Base-by-base conservation (phyloP, 2,329 filamentous ascomycete genomes). In the Zelopaecilomyces penicillatus region DNA sequence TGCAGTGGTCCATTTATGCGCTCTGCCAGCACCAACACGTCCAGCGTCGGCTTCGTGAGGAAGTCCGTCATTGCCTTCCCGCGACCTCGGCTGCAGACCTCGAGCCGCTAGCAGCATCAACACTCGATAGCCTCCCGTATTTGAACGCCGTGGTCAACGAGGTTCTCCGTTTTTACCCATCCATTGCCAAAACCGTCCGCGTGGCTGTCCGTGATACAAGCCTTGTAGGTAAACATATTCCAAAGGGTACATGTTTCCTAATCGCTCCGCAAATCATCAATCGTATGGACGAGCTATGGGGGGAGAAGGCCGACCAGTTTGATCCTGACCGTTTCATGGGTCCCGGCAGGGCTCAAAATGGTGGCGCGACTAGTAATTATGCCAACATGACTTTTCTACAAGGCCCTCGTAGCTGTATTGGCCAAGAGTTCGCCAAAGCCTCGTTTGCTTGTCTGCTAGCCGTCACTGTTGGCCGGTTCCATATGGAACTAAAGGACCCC, bases 381-480 rank as follows among this genome's bases (percentile, higher is more conserved):
- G 73, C 76, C 1, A 80, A 83, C 50, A 58, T 90, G 64, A 89
- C 86, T 0, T 95, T 95, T 63, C 62, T 94, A 37, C 86, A 94
- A 56, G 57, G 58, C 3, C 58, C 58, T 8, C 48, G 56, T n/a
- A 53, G 56, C 8, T 60, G 57, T 30, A 56, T 60, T 10, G 57
- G 57, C 0, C 52, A 47, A 57, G 58, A 73, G 3, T 95, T 95
- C 65, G 85, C 89, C 0, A 83, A 81, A 58, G 80, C 83, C 1
- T 90, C 96, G 69, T 86, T 95, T 63, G 87, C 87, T 6, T 90
- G 84, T 57, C 65, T 96, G 50, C 59, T 96, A 34, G 89, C 88
- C 19, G 74, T 78, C 9, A 80, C 85, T 72, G 75, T 90, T 4
- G 87, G 88, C 1, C 73, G 77, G 35, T 94, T 93, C 63, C 74